Base-by-base conservation (phyloP, 805 yeast species). In the Candida coquimbonensis region DNA sequence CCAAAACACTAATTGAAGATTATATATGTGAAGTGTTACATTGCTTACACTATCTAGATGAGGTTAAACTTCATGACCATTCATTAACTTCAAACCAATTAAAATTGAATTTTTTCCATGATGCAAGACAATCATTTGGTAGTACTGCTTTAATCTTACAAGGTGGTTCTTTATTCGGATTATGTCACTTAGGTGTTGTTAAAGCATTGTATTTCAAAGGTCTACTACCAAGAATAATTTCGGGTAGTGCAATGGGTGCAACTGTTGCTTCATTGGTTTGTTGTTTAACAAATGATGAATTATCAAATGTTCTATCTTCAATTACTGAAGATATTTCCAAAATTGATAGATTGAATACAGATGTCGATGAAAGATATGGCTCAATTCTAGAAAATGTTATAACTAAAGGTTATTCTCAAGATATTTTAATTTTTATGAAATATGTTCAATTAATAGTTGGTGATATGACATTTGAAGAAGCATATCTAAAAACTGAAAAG, bases 221-320 rank as follows among this genome's bases (percentile, higher is more conserved):
- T 1, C 66, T 90, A 35, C 68, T 93, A 43, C 99, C 99, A 0
- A 68, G 84, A 37, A 85, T 93, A 3, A 79, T 91, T 21, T 86
- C 91, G 7, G 99, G 99, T 0, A 84, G 90, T 47, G 93, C 96
- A 0, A 85, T 88, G 49, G 99, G 99, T 1, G 95, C 98, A 0
- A 83, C 90, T 2, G 89, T 90, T 17, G 98, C 96, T 0, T 80
- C 95, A 0, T 68, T 88, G 34, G 86, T 85, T 1, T 88, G 97
- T 57, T 78, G 87, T 12, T 67, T 85, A 49, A 72, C 78, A 3
- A 86, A 82, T 44, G 75, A 74, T 3, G 93, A 87, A 53, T 65
- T 90, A 7, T 64, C 66, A 1, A 66, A 62, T 5, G 65, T 73
- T 12, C 61, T 80, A 17, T 43, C 54, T 4, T 49, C 55, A 9